These are phyloP conservation scores for Hypoxylon sp. DNA, from an alignment of 2,329 filamentous ascomycete species.

Conservation along the genomic window DNA sequence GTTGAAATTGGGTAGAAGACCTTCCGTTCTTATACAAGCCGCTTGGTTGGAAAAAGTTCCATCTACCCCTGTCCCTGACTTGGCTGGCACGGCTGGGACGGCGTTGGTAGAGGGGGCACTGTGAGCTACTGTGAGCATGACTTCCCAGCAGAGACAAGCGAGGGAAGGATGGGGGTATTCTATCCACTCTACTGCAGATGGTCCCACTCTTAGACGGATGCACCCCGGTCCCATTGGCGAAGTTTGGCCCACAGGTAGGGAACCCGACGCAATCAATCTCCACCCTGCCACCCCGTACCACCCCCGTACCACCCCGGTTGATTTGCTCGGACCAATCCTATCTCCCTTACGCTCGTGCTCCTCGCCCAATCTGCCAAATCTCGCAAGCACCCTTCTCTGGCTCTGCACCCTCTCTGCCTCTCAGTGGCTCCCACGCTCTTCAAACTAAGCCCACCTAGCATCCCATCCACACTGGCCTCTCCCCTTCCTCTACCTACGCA, in stretches of 20 bases:
- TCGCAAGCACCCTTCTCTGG: constrained; percentile 9
- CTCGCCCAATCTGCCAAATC: constrained; percentile 44
- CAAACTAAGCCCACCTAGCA: constrained; percentile 22
- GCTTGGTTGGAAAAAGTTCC: constrained; percentile 42
- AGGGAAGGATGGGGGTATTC: constrained; percentile 25
- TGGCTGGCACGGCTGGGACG: background rate
- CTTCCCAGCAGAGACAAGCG: constrained; percentile 31
- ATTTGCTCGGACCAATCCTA: constrained; percentile 45
- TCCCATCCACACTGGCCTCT: constrained; percentile 30
- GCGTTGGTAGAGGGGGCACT: constrained; percentile 24
- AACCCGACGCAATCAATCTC: constrained; percentile 47
- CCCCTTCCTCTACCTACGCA: constrained; percentile 40
- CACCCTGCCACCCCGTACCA: constrained; percentile 42
- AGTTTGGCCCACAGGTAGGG: constrained; percentile 44
- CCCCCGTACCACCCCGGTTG: constrained; percentile 44
- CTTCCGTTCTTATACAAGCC: constrained; percentile 44
- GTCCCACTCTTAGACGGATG: constrained; percentile 1
- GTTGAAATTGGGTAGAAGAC: constrained; percentile 40
- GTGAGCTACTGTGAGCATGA: constrained; percentile 40
- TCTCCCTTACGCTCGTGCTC: constrained; percentile 38
- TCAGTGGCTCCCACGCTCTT: constrained; percentile 34
- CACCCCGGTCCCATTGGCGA: constrained; percentile 32
- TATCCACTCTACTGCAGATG: constrained; percentile 25
- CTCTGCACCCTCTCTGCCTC: constrained; percentile 11
- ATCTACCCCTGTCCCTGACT: constrained; percentile 28